Percentiles rank a stretch among this genome's conserved stretches.
phyloP scores from a whole-genome alignment of 2,329 filamentous ascomycete species.

The Tolypocladium capitatum region DNA sequence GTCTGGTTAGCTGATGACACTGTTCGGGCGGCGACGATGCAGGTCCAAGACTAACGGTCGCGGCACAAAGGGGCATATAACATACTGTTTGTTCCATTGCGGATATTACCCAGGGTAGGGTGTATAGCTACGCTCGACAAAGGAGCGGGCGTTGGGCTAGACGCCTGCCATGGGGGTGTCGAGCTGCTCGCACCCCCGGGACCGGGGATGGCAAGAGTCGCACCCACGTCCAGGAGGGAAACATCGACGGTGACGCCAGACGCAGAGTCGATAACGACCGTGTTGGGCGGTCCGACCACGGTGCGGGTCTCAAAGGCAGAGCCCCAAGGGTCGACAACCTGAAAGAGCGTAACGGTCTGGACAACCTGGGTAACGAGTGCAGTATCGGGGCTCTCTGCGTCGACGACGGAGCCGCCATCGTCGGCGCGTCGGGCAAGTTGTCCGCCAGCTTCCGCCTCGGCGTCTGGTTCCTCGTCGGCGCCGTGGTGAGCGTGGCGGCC shows the following conservation, averaged over 20 bases:
- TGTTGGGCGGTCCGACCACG: constrained; percentile 23
- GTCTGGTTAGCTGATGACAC: neutral
- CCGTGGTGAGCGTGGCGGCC: constrained; percentile 6
- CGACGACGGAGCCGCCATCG: neutral
- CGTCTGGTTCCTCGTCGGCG: constrained; percentile 5
- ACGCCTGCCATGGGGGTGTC: neutral
- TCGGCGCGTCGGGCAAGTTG: neutral
- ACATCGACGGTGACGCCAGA: constrained; percentile 23
- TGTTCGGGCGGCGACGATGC: neutral
- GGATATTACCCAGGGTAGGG: constrained; percentile 4
- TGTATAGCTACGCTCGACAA: constrained; percentile 4
- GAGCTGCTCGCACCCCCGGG: constrained; percentile 9
- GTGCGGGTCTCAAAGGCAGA: constrained; percentile 31
- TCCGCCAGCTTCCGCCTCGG: neutral
- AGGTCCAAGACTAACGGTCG: neutral
- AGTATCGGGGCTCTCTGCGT: neutral
- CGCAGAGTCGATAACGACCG: constrained; percentile 21
- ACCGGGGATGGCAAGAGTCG: constrained; percentile 11
- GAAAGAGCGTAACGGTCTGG: constrained; percentile 41
- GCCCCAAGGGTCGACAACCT: constrained; percentile 36
- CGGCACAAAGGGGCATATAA: neutral
- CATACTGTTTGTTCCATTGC: constrained; percentile 13
- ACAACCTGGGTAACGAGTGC: constrained; percentile 31
- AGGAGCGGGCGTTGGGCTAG: constrained; percentile 4
- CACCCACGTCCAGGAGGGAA: constrained; percentile 12